Percentiles rank a stretch among this genome's conserved stretches.
These are phyloP conservation scores for Brassica carinata DNA, from an alignment of 345 rosid genomes.

Conservation along the genomic window DNA sequence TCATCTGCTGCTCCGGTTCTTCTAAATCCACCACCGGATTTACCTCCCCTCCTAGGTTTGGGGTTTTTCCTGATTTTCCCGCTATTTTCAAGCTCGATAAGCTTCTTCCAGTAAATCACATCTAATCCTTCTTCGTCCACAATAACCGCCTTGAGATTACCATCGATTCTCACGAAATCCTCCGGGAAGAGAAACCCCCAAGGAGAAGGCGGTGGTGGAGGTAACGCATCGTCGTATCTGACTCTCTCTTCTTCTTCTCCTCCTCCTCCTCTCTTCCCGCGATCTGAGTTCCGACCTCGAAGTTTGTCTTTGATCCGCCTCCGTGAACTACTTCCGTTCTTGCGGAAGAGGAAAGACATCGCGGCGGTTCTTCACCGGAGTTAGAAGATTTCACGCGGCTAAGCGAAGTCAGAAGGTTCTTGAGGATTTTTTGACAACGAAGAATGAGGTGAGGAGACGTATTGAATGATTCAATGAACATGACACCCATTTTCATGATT, in stretches of 20 bases:
- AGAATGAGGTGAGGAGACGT: neutral
- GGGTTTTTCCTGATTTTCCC: constrained; percentile 31
- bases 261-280: constrained; percentile 33
- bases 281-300: constrained; percentile 36
- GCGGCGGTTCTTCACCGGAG: constrained; percentile 5
- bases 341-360: constrained; percentile 41
- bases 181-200: constrained; percentile 37
- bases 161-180: constrained; percentile 46
- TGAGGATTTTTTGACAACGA: constrained; percentile 10
- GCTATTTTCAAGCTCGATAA: constrained; percentile 36
- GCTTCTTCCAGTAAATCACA: constrained; percentile 71
- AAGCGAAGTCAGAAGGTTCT: constrained; percentile 37
- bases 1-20: neutral
- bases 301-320: constrained; percentile 36
- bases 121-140: constrained; percentile 84
- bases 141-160: constrained; percentile 50
- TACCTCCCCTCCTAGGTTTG: constrained; percentile 27
- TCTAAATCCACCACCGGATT: constrained; percentile 14
- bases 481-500: constrained; percentile 47
- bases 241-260: constrained; percentile 26
- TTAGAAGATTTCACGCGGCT: constrained; percentile 16
- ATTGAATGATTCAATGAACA: constrained; percentile 29
- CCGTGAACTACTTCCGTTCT: constrained; percentile 41
- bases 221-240: constrained; percentile 31
- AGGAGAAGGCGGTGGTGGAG: constrained; percentile 37